These are phyloP conservation scores for Wickerhamomyces chaumierensis DNA, from an alignment of 805 yeast genomes.

Conservation along the genomic window DNA sequence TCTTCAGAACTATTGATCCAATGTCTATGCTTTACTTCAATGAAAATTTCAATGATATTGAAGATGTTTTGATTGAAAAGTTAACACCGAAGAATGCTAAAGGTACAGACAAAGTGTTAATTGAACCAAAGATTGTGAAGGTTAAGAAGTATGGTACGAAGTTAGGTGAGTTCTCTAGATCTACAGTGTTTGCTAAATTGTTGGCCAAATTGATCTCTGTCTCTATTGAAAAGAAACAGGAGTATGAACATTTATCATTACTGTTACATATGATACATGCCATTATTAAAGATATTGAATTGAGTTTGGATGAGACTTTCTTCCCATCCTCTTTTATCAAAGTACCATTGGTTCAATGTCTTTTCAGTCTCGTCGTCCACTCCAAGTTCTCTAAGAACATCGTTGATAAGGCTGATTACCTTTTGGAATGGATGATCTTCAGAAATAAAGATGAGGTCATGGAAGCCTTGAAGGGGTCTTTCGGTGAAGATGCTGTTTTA, in stretches of 20 bases:
- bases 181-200: constrained; percentile 42
- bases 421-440: constrained; percentile 39
- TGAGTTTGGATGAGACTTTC: constrained; percentile 26
- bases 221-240: constrained; percentile 38
- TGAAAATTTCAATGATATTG: constrained; percentile 39
- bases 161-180: constrained; percentile 42
- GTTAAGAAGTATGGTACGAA: constrained; percentile 23
- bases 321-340: constrained; percentile 35
- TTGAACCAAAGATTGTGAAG: constrained; percentile 32
- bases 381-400: constrained; percentile 35
- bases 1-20: constrained; percentile 45
- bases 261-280: constrained; percentile 65
- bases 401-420: constrained; percentile 42
- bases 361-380: constrained; percentile 39
- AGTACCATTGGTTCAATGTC: constrained; percentile 44
- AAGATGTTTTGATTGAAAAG: constrained; percentile 33
- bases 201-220: constrained; percentile 45
- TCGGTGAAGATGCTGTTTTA: constrained; percentile 44
- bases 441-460: constrained; percentile 36
- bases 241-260: constrained; percentile 40
- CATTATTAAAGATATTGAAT: constrained; percentile 38
- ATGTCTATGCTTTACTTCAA: constrained; percentile 34
- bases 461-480: constrained; percentile 40
- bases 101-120: constrained; percentile 26
- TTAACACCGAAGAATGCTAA: constrained; percentile 19